Percentiles rank a stretch among this genome's conserved stretches.
Conservation (phyloP, 768 basidiomycete genomes). For the Suillus clintonianus region DNA sequence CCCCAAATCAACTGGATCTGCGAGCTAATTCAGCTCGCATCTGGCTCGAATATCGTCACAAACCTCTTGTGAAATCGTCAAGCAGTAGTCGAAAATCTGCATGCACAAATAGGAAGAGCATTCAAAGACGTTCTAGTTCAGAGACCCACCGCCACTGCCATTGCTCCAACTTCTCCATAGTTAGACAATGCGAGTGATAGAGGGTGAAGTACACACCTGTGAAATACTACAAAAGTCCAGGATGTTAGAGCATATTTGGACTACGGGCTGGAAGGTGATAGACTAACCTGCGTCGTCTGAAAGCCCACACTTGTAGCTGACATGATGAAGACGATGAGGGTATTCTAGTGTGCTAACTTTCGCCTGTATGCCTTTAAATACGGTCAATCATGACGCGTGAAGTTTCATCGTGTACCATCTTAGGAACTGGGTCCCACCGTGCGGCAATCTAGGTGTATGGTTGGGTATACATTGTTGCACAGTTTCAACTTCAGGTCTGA, state of each 20-base stretch:
- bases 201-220: not conserved
- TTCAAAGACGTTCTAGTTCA: not conserved
- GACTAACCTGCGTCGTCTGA: not conserved
- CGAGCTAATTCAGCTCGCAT: no score
- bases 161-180: not conserved
- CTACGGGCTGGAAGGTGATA: not conserved
- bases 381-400: not conserved
- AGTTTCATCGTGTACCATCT: not conserved
- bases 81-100: slow-evolving; percentile 3
- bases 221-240: not conserved
- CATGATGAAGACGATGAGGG: not conserved
- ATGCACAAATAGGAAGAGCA: not conserved
- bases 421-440: not conserved
- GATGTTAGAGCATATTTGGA: not conserved
- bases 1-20: slow-evolving; percentile 7
- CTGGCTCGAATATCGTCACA: not conserved
- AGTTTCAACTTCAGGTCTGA: not conserved
- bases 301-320: not conserved
- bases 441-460: not conserved
- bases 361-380: not conserved
- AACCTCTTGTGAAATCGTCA: slow-evolving; percentile 5
- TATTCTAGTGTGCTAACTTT: not conserved
- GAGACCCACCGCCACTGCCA: not conserved
- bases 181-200: not conserved
- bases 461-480: not conserved